Base-by-base conservation (phyloP, 768 basidiomycete genomes). In the Pisolithus microcarpus region DNA sequence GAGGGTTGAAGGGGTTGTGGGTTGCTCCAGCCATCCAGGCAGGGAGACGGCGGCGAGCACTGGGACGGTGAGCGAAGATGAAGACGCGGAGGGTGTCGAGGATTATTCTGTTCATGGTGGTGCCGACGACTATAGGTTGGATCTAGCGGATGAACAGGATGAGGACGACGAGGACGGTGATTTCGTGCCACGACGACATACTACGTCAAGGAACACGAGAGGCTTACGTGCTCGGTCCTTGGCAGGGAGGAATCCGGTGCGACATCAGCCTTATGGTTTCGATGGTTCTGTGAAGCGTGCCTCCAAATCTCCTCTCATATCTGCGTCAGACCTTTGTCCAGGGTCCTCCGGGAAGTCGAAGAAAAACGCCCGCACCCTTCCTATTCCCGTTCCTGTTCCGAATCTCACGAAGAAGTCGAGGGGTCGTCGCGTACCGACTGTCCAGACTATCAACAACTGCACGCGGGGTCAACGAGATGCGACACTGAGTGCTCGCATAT, bases 391-490 rank as follows among this genome's bases (percentile, higher is more conserved):
- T 9, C 82, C 83, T 28, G 75, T 85, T 4, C 83, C 83, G 1
- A 79, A 84, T 62, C 73, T 85, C 38, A 85, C 76, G 11, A 85
- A 85, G 67, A 84, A 84, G 57, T 80, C 79, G 40, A 72, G 84
- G n/a, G 84, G 84, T 10, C 73, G 84, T 18, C 69, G 81, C 31
- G 84, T 85, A 28, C 84, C 84, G 1, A 79, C 79, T 16, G 67
- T 78, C 50, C 62, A 61, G 38, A 65, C 65, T 15, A 48, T 75
- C 44, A 57, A 36, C 43, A 47, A 38, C 57, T 46, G 36, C 7
- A 56, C 57, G 21, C 63, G 67, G 30, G 40, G 52, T 55, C 67
- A 65, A 58, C 70, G 65, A 55, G 72, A 65, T 66, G 61, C 62
- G 45, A 68, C 60, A 61, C 63, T 66, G 58, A 68, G 63, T 58